Evolutionary conservation across 306 rosid species (phyloP), one percentile per base, ranked within the genome.

Genomic region (peach (Prunus persica)): DNA sequence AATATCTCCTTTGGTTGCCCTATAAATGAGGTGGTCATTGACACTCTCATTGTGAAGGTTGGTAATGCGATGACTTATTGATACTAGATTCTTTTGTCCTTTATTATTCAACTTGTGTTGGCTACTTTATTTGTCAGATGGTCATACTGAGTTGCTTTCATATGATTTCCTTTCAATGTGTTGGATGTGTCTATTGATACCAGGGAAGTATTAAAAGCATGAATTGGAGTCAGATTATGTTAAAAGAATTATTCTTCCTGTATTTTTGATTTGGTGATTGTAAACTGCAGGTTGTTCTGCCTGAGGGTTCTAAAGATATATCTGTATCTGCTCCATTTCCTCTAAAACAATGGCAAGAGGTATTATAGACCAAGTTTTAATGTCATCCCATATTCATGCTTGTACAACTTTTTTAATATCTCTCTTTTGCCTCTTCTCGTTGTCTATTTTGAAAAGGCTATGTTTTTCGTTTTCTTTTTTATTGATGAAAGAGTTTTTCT

Each of bases 251-350:
- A 67, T 15, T 19, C 43, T 76, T 30, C 64, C 28, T 22, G 32
- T 32, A 62, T 13, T 56, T 63, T 69, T 74, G 67, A 71, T 75
- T 24, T 65, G 55, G 61, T 80, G 18, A 58, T 8, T 85, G 79
- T 68, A 20, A 76, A 73, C 72, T 81, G 69, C 93, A 96, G 99
- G 98, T 96, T 88, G 98, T 96, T 91, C 82, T 96, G 76, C 99
- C 99, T 0, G 98, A 96, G 91, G 99, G 98, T 72, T 90, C 99
- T 28, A 82, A 79, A 45, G 93, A 88, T 66, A 80, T 93, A 69
- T 89, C 96, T 28, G 91, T 79, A 60, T 84, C 93, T 80, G 81
- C 73, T 86, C 97, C 97, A 74, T 91, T 91, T 83, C 77, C 93
- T 75, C 88, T 91, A 76, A 91, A 96, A 73, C 86, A 91, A 80